These are phyloP conservation scores for Phyllachora maydis DNA, from an alignment of 2,329 filamentous ascomycete species.

Conservation along the genomic window DNA sequence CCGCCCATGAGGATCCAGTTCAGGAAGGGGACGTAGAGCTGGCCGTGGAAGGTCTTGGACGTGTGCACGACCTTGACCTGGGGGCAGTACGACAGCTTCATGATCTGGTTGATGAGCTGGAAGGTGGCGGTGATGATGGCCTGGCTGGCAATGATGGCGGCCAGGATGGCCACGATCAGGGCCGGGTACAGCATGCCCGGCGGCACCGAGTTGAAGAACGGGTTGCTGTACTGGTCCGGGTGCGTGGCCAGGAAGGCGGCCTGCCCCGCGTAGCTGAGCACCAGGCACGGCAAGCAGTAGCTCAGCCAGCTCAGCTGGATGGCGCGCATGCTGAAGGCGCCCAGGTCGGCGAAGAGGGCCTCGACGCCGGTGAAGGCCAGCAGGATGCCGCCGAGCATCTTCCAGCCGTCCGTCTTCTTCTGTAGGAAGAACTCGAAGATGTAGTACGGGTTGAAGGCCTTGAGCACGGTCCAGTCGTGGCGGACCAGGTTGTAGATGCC, in stretches of 20 bases:
- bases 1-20: slow-evolving; percentile 65
- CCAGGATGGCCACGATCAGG: slow-evolving; percentile 46
- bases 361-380: slow-evolving; percentile 64
- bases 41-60: slow-evolving; percentile 47
- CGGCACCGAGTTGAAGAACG: slow-evolving; percentile 52
- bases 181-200: slow-evolving; percentile 44
- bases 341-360: slow-evolving; percentile 58
- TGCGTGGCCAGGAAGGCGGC: slow-evolving; percentile 47
- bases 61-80: slow-evolving; percentile 58
- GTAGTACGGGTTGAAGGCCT: slow-evolving; percentile 36
- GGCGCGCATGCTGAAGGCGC: slow-evolving; percentile 49
- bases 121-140: slow-evolving; percentile 63
- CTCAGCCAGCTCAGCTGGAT: slow-evolving; percentile 56
- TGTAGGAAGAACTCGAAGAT: slow-evolving; percentile 38
- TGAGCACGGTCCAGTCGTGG: slow-evolving; percentile 30
- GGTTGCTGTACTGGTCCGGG: slow-evolving; percentile 38
- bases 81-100: slow-evolving; percentile 52
- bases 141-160: slow-evolving; percentile 57
- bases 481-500: slow-evolving; percentile 40
- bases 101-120: slow-evolving; percentile 48
- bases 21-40: slow-evolving; percentile 55
- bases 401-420: slow-evolving; percentile 40
- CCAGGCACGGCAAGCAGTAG: slow-evolving; percentile 44
- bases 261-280: slow-evolving; percentile 51
- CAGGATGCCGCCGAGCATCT: slow-evolving; percentile 46